phyloP scores from a whole-genome alignment of 2,329 filamentous ascomycete genomes.

The Calcarisporium arbuscula region DNA sequence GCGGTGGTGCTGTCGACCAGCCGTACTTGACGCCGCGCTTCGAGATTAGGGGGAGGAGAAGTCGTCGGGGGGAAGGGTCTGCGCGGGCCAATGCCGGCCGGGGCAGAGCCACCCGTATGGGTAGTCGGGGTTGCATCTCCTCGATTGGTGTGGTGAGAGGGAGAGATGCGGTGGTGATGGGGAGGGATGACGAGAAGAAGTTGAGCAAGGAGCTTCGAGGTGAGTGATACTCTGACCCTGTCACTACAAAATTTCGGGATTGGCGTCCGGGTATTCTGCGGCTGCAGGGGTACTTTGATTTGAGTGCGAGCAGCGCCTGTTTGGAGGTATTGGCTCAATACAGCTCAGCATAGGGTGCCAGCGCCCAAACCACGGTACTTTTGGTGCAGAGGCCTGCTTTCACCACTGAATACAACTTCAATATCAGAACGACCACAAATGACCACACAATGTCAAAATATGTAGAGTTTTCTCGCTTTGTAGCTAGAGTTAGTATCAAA shows the following conservation, averaged over 20 bases:
- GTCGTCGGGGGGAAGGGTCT: slow-evolving; percentile 23
- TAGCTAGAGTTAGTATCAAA: no score
- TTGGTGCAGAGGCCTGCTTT: no score
- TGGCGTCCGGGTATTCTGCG: slow-evolving; percentile 11
- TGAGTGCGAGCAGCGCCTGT: no score
- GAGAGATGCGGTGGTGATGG: slow-evolving; percentile 9
- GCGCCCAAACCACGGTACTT: no score
- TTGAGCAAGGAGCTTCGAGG: slow-evolving; percentile 1
- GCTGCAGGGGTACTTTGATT: no score
- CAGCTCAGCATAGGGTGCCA: no score
- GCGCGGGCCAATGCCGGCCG: slow-evolving; percentile 24
- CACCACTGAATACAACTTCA: no score
- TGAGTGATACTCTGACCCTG: background rate
- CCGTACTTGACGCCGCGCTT: slow-evolving; percentile 50
- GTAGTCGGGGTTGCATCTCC: slow-evolving; percentile 39
- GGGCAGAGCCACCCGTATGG: slow-evolving; percentile 37
- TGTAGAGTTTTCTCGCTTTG: no score
- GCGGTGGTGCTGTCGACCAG: slow-evolving; percentile 51
- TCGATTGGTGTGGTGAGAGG: slow-evolving; percentile 7
- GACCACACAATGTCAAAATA: no score
- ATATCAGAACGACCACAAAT: no score
- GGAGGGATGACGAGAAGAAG: slow-evolving; percentile 2
- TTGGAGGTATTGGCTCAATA: no score
- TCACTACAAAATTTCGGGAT: slow-evolving; percentile 15
- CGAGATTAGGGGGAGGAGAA: slow-evolving; percentile 39